Evolutionary conservation across 202 grass and related monocot species (phyloP), one percentile per base, ranked within the genome.

Genomic region (Dendrocalamus latiflorus): DNA sequence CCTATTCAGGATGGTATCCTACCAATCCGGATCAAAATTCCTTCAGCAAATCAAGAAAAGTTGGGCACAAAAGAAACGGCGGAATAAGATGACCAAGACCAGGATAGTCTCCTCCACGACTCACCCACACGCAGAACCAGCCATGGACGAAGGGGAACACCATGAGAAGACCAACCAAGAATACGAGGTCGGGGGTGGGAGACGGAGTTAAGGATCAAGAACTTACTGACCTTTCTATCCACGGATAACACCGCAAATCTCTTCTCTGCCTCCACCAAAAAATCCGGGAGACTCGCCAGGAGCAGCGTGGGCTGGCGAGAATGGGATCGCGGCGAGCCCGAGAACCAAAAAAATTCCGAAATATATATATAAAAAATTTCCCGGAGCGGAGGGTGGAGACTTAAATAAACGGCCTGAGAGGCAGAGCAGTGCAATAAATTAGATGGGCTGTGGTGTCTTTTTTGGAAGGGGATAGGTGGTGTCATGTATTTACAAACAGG

Each of bases 241-340:
- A 56, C 30, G 20, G 42, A 26, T 6, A 82, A 61, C 79, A 74
- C 79, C 28, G 28, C 68, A 87, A 83, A 70, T 83, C 66, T 53
- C 34, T 41, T 38, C 74, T 80, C 84, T 70, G 75, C n/a, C n/a
- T n/a, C n/a, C n/a, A n/a, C n/a, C n/a, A n/a, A n/a, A n/a, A n/a
- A n/a, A n/a, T n/a, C n/a, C n/a, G n/a, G 79, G 75, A 70, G 84
- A 87, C 80, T 28, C 84, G 84, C 62, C 68, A 80, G 53, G 62
- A 75, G 74, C 45, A 69, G 68, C 74, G 68, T 53, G 39, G 24
- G 57, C 41, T 49, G 72, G 65, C 61, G 62, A 75, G 79, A 54
- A 79, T 30, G 84, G 84, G 84, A 87, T 90, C 28, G 28, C 28
- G 28, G 28, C 28, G 28, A n/a, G n/a, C n/a, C n/a, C n/a, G n/a